Evolutionary conservation across 108 stramenopile genomes (phyloP), one percentile per base, ranked within the genome.

Genomic region (Cafeteria roenbergensis): DNA sequence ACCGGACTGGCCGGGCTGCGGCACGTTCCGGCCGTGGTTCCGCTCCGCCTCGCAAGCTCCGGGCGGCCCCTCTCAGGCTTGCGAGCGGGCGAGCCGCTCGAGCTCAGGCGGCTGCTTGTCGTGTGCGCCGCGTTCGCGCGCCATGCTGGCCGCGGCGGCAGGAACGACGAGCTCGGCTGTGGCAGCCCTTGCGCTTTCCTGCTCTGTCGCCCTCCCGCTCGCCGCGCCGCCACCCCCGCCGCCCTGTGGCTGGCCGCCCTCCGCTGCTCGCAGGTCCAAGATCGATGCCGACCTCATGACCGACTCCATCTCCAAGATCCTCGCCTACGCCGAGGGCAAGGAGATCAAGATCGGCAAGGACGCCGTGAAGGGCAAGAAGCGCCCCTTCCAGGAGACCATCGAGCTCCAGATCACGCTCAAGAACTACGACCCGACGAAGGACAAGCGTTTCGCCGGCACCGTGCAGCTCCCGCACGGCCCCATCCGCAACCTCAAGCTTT

Each of bases 381-480:
- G 97, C 67, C 96, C 96, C 81, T 99, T 99, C 87, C 86, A 77
- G 55, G 97, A 99, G 74, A 91, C 97, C 63, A 73, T 99, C 65
- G 97, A 99, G 74, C 74, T 88, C 62, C 97, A 97, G 84, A 88
- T 93, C 74, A 86, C 86, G 26, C 79, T 99, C 68, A 99, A 99
- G 90, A 97, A 97, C 90, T 99, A 97, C 85, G 97, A 99, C 82
- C 95, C 95, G 62, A 89, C 89, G 74, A 90, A 95, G 80, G 97
- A 99, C 90, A 99, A 99, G 86, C 95, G 95, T 91, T 96, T 99
- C 92, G 90, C 92, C 73, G 97, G 97, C 71, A 92, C 94, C 70
- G 95, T 99, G 90, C 91, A 88, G 77, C 90, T 99, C 67, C 95
- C 95, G 42, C 53, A 76, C 61, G 80, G 90, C 53, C 90, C 91